Percentiles rank a stretch among this genome's conserved stretches.
phyloP scores from a whole-genome alignment of 2,329 filamentous ascomycete species.

The Colletotrichum abscissum region DNA sequence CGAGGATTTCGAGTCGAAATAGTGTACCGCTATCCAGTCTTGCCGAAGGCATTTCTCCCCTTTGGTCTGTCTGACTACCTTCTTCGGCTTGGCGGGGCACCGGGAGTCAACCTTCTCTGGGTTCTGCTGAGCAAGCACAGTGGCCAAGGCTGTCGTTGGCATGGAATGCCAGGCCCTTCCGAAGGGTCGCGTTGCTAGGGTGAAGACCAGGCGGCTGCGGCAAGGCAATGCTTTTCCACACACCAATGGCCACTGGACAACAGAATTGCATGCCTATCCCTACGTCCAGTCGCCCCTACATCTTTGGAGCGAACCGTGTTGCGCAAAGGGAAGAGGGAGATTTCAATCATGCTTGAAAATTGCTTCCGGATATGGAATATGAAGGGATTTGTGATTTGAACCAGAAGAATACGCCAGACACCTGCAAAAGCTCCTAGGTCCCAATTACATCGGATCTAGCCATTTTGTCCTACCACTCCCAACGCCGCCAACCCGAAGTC shows the following conservation, averaged over 20 bases:
- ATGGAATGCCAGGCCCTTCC: background rate
- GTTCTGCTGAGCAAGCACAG: background rate
- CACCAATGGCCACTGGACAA: background rate
- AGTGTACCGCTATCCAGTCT: background rate
- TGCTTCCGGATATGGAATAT: slow-evolving; percentile 10
- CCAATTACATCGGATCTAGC: slow-evolving; percentile 6
- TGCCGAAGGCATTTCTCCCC: background rate
- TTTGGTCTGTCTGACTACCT: background rate
- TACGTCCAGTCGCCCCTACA: background rate
- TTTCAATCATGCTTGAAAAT: background rate
- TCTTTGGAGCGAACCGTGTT: background rate
- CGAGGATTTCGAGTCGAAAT: background rate
- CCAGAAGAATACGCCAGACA: slow-evolving; percentile 13
- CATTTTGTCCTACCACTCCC: background rate
- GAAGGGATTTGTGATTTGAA: background rate
- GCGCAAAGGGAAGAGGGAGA: background rate
- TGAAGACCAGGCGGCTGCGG: background rate
- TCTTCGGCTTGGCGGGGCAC: background rate
- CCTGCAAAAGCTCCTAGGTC: background rate
- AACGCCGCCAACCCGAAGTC: slow-evolving; percentile 19
- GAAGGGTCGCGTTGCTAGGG: background rate
- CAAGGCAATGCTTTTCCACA: background rate
- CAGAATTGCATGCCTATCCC: background rate
- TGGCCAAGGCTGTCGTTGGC: background rate
- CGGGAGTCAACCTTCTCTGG: background rate